A percentile compares a stretch with the other conserved stretches of the same genome.
phyloP scores from a whole-genome alignment of 495 filamentous ascomycete genomes.

The Penicillium paxilli region DNA sequence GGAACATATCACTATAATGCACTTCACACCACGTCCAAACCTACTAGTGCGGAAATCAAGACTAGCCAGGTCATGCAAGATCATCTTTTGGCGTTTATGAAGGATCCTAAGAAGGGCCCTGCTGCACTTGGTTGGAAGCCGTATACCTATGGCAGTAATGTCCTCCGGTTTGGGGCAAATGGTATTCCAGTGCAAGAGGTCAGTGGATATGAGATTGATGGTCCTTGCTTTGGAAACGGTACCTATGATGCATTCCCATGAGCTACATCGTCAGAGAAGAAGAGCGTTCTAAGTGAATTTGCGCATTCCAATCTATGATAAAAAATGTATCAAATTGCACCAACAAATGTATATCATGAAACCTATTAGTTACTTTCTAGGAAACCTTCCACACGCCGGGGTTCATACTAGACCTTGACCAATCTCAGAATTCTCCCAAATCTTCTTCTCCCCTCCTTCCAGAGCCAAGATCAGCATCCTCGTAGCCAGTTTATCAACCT shows the following conservation, averaged over 20 bases:
- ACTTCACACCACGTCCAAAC: background rate
- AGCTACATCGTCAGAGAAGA: background rate
- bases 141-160: constrained; percentile 24
- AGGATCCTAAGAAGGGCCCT: constrained; percentile 38
- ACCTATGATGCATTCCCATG: background rate
- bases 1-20: constrained; percentile 29
- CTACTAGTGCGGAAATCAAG: constrained; percentile 31
- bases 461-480: constrained; percentile 39
- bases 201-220: constrained; percentile 26
- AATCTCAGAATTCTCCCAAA: constrained; percentile 26
- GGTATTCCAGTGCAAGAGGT: constrained; percentile 26
- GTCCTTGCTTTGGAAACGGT: constrained; percentile 22
- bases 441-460: constrained; percentile 32
- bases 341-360: too few relatives aligned
- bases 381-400: background rate
- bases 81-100: constrained; percentile 40
- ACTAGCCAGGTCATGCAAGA: constrained; percentile 45
- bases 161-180: constrained; percentile 31
- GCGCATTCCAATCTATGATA: too few relatives aligned
- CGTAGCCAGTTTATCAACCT: constrained; percentile 38
- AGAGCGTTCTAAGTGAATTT: too few relatives aligned
- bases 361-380: too few relatives aligned
- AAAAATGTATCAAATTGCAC: too few relatives aligned
- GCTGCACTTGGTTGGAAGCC: constrained; percentile 23
- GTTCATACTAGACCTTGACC: background rate